Conservation (phyloP, 345 rosid species). For the Salix exigua region DNA sequence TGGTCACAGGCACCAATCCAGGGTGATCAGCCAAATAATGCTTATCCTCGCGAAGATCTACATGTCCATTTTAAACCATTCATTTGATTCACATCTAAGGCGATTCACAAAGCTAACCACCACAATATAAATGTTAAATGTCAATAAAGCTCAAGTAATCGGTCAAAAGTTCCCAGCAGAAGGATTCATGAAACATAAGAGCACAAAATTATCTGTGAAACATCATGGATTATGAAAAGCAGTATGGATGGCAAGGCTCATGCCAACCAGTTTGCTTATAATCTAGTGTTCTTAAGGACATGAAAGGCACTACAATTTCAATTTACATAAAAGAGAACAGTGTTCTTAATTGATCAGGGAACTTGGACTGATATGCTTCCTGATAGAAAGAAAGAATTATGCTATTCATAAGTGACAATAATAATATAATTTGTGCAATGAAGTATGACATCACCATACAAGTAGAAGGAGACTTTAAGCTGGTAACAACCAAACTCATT, state of each 20-base stretch:
- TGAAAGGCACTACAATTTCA: neutral
- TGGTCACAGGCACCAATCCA: constrained; percentile 82
- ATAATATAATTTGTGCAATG: neutral
- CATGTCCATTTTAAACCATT: constrained; percentile 22
- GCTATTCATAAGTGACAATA: neutral
- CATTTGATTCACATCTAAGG: constrained; percentile 9
- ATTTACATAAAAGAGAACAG: neutral
- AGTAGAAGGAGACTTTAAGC: neutral
- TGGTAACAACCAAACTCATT: neutral
- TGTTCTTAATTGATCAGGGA: neutral
- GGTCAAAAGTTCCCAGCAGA: neutral
- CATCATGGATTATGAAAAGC: neutral
- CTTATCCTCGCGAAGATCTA: constrained; percentile 96
- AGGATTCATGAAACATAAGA: neutral
- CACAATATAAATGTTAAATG: neutral
- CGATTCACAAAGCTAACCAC: constrained; percentile 13
- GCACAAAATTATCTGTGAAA: neutral
- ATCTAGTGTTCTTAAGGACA: neutral
- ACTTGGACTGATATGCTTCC: neutral
- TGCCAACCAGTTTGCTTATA: neutral
- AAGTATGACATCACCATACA: neutral
- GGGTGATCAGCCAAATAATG: constrained; percentile 96
- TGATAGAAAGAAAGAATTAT: neutral
- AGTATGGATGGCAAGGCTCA: neutral
- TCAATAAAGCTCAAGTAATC: neutral